These are phyloP conservation scores for Cucumis melo DNA, from an alignment of 306 rosid species.

Conservation along the genomic window DNA sequence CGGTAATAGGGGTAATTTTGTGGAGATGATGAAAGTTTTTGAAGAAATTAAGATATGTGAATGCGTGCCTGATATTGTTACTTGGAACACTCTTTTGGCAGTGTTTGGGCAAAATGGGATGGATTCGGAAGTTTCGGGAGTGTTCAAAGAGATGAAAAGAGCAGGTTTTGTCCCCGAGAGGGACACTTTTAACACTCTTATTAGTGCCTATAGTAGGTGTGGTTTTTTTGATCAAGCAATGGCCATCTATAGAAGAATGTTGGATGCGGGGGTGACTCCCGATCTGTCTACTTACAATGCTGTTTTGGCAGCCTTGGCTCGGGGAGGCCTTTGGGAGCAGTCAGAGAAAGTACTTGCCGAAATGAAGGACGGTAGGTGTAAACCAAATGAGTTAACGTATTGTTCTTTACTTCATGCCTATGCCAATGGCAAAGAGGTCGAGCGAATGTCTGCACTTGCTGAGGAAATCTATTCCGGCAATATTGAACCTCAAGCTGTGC, in stretches of 20 bases:
- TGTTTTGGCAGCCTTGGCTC: slow-evolving; percentile 82
- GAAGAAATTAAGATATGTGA: slow-evolving; percentile 50
- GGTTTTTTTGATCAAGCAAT: slow-evolving; percentile 80
- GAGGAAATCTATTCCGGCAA: slow-evolving; percentile 60
- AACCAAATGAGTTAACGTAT: slow-evolving; percentile 72
- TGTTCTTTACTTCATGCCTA: slow-evolving; percentile 85
- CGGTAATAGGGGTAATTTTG: slow-evolving; percentile 74
- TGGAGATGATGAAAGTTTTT: slow-evolving; percentile 78
- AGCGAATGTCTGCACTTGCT: slow-evolving; percentile 47
- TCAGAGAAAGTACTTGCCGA: slow-evolving; percentile 72
- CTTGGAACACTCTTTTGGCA: slow-evolving; percentile 88
- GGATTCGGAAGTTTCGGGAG: slow-evolving; percentile 71
- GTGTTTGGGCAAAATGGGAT: slow-evolving; percentile 88
- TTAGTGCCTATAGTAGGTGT: slow-evolving; percentile 86
- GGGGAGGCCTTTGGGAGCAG: slow-evolving; percentile 88
- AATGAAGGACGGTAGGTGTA: slow-evolving; percentile 65
- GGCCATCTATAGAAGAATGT: slow-evolving; percentile 62
- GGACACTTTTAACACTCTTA: slow-evolving; percentile 77
- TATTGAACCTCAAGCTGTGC: slow-evolving; percentile 52
- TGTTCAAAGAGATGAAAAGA: slow-evolving; percentile 84
- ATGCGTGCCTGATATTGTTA: slow-evolving; percentile 72
- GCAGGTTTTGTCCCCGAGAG: slow-evolving; percentile 92
- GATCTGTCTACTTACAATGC: slow-evolving; percentile 85
- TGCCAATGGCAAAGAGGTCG: slow-evolving; percentile 76
- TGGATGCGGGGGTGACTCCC: slow-evolving; percentile 76